Conservation (phyloP, 1,284 basidiomycete genomes). For the Puccinia horiana region DNA sequence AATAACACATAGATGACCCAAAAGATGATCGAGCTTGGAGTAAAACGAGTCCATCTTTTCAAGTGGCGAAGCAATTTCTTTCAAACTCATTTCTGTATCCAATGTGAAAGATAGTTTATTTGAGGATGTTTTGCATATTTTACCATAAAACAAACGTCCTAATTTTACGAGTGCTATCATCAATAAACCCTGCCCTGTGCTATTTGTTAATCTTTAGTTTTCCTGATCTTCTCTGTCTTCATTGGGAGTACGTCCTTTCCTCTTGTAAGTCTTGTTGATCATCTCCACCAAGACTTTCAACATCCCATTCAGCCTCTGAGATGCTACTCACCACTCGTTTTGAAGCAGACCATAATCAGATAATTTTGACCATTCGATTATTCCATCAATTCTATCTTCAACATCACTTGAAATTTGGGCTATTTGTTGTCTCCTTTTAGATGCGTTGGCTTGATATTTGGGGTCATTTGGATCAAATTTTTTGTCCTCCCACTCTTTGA, state of each 20-base stretch:
- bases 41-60: not conserved
- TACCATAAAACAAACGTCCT: not conserved
- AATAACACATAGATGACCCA: not conserved
- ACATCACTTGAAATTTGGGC: not conserved
- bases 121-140: not conserved
- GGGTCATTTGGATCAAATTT: not conserved
- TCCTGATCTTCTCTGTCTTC: not conserved
- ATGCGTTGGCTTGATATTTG: not conserved
- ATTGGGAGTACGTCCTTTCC: not conserved
- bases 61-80: not conserved
- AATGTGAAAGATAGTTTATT: not conserved
- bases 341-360: not conserved
- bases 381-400: not conserved
- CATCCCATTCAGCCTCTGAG: not conserved
- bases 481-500: not conserved
- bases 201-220: not conserved
- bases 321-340: not conserved
- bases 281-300: not conserved
- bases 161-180: not conserved
- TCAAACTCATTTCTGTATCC: not conserved
- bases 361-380: not conserved
- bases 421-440: not conserved
- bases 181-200: not conserved
- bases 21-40: not conserved
- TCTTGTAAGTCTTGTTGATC: not conserved